Conservation (phyloP, 768 basidiomycete genomes). For the Hortiboletus flavorubellus region DNA sequence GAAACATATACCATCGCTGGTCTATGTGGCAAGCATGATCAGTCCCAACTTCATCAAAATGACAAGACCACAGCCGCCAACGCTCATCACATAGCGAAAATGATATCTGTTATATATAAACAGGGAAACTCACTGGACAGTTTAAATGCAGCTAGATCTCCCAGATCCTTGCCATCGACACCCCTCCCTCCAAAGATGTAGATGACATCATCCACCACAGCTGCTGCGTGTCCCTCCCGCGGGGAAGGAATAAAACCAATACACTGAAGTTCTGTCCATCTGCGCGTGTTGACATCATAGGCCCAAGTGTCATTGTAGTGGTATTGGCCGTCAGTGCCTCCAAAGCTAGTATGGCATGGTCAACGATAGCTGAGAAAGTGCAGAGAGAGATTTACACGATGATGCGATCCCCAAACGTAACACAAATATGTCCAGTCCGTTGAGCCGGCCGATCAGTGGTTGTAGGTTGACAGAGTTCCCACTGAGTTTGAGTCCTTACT, state of each 20-base stretch:
- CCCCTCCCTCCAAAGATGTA: slow-evolving; percentile 98
- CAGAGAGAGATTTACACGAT: slow-evolving; percentile 60
- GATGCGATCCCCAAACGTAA: slow-evolving; percentile 79
- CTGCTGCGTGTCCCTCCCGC: slow-evolving; percentile 93
- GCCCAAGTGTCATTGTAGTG: slow-evolving; percentile 99
- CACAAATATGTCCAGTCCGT: slow-evolving; percentile 89
- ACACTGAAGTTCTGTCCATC: slow-evolving; percentile 90
- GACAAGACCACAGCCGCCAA: background rate
- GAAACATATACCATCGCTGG: slow-evolving; percentile 99
- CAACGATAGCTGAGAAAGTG: slow-evolving; percentile 16
- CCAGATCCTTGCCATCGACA: slow-evolving; percentile 93
- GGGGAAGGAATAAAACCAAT: slow-evolving; percentile 97
- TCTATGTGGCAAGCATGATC: slow-evolving; percentile 45
- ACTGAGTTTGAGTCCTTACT: slow-evolving; percentile 83
- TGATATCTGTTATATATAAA: background rate
- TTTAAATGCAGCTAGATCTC: slow-evolving; percentile 95
- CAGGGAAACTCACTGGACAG: slow-evolving; percentile 73
- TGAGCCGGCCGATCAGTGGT: slow-evolving; percentile 66
- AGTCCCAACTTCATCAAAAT: slow-evolving; percentile 7
- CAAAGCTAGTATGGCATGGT: slow-evolving; percentile 60
- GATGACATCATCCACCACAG: slow-evolving; percentile 94
- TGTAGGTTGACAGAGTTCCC: slow-evolving; percentile 74
- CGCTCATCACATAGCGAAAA: background rate
- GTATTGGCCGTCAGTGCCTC: slow-evolving; percentile 97
- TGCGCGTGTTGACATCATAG: slow-evolving; percentile 75